Percentiles rank a stretch among this genome's conserved stretches.
Evolutionary conservation across 768 basidiomycete genomes (phyloP).

Genomic region (Cyathus striatus): DNA sequence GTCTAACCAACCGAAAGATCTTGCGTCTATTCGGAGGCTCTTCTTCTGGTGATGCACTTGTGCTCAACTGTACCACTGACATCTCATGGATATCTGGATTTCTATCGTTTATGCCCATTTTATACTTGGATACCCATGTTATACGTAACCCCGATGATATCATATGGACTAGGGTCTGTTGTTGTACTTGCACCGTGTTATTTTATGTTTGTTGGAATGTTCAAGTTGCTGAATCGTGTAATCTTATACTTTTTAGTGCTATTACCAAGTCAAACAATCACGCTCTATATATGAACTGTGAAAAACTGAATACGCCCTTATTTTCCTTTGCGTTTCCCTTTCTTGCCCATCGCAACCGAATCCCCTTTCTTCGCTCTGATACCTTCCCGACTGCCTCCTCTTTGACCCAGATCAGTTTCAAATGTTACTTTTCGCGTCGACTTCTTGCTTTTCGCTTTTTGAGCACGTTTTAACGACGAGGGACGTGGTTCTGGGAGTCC

Average conservation of each 20-base stretch:
- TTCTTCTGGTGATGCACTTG: conserved; percentile 36
- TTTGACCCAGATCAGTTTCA: conserved; percentile 54
- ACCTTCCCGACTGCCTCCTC: conserved; percentile 43
- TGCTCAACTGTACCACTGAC: conserved; percentile 1
- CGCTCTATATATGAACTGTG: not conserved
- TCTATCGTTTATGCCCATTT: too few species aligned
- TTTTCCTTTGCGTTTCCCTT: conserved; percentile 28
- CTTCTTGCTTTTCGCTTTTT: conserved; percentile 25
- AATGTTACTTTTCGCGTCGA: conserved; percentile 41
- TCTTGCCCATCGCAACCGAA: conserved; percentile 46
- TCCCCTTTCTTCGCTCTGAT: conserved; percentile 63
- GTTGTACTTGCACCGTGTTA: too few species aligned
- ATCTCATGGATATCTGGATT: too few species aligned
- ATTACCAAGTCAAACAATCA: not conserved
- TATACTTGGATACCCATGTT: too few species aligned
- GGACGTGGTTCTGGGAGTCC: conserved; percentile 43
- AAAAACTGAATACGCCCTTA: too few species aligned
- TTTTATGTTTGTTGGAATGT: too few species aligned
- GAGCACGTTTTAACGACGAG: conserved; percentile 17
- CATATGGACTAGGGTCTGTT: too few species aligned
- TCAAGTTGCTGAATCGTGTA: too few species aligned
- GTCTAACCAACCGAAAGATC: conserved; percentile 28
- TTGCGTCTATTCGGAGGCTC: conserved; percentile 43
- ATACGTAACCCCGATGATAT: too few species aligned
- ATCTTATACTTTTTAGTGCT: too few species aligned